These are phyloP conservation scores for Penicillium hordei DNA, from an alignment of 2,329 filamentous ascomycete genomes.

Conservation along the genomic window DNA sequence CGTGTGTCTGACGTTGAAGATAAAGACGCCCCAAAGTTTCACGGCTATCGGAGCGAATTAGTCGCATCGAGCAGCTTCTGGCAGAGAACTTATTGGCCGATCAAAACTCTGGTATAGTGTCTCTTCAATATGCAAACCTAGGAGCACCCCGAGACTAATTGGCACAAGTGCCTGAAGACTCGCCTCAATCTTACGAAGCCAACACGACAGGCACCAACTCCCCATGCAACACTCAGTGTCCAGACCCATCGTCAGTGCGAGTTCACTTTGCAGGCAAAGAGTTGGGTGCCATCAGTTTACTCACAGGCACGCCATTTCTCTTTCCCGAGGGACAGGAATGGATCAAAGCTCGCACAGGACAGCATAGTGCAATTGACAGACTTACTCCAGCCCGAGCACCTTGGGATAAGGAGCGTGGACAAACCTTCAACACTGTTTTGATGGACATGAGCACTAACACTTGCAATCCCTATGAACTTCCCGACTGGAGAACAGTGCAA, in stretches of 20 bases:
- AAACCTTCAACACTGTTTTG: constrained; percentile 22
- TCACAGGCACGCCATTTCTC: constrained; percentile 53
- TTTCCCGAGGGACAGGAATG: constrained; percentile 50
- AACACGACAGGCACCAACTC: constrained; percentile 19
- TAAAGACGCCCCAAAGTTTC: constrained; percentile 28
- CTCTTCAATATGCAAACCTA: background rate
- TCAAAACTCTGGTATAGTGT: constrained; percentile 22
- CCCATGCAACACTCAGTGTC: constrained; percentile 18
- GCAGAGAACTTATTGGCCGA: constrained; percentile 31
- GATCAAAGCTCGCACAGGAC: constrained; percentile 50
- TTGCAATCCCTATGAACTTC: constrained; percentile 36
- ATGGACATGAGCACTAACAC: constrained; percentile 22
- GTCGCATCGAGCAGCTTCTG: constrained; percentile 43
- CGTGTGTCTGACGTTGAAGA: background rate
- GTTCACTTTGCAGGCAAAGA: constrained; percentile 52
- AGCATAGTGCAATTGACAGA: constrained; percentile 34
- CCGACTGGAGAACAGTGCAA: constrained; percentile 35
- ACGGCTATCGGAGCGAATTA: constrained; percentile 41
- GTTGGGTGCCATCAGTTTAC: constrained; percentile 49
- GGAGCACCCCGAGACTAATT: background rate
- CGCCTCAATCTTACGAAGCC: constrained; percentile 6
- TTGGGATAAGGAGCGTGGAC: constrained; percentile 38
- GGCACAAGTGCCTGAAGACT: constrained; percentile 5
- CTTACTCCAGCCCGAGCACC: constrained; percentile 29
- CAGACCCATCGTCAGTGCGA: constrained; percentile 34